Percentiles rank a stretch among this genome's conserved stretches.
phyloP scores from a whole-genome alignment of 169 alveolate species.

The Cyclospora cayetanensis region DNA sequence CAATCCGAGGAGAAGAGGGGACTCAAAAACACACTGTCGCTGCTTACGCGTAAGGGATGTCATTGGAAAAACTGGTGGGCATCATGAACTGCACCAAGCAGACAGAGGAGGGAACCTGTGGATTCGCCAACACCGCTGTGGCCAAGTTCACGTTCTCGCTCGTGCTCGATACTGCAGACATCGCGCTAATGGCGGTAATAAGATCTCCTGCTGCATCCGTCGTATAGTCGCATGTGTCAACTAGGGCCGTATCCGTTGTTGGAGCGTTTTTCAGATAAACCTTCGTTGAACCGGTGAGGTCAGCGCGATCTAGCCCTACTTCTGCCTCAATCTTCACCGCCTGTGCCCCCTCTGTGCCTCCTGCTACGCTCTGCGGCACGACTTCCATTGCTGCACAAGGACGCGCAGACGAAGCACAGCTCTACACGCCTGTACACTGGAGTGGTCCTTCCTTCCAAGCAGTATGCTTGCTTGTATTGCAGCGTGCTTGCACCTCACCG shows the following conservation, averaged over 20 bases:
- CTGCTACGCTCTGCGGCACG: no score
- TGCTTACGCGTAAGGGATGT: not conserved
- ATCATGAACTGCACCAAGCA: conserved; percentile 22
- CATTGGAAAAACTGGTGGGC: not conserved
- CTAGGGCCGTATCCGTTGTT: not conserved
- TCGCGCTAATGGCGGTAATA: not conserved
- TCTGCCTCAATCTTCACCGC: no score
- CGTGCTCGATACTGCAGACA: not conserved
- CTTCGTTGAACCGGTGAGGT: not conserved
- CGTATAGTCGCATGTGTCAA: not conserved
- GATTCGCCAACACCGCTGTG: not conserved
- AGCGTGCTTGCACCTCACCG: no score
- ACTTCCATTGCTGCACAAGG: no score
- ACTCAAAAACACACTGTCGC: no score
- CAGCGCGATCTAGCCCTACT: no score
- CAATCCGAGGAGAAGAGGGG: no score
- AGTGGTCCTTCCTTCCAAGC: no score
- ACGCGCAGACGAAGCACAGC: no score
- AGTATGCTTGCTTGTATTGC: no score
- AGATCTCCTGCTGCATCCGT: not conserved
- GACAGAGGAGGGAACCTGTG: not conserved
- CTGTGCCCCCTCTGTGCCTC: no score
- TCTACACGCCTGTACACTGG: no score
- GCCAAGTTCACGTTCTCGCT: not conserved
- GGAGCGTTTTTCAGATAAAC: conserved; percentile 44